phyloP scores from a whole-genome alignment of 208 protist genomes.

The Naegleria lovaniensis region DNA sequence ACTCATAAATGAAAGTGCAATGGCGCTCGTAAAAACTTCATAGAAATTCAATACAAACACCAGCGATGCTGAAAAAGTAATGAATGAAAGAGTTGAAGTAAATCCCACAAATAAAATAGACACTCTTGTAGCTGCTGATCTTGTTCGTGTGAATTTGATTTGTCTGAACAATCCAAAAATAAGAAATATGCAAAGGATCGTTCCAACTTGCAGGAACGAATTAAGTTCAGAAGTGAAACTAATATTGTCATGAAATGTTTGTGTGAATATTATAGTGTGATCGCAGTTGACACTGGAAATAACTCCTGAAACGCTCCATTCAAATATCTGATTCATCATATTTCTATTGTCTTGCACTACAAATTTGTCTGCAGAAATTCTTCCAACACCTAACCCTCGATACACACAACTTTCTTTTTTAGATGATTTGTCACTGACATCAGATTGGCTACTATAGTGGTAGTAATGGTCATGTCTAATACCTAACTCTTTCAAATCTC shows the following conservation, averaged over 20 bases:
- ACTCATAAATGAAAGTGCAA: slow-evolving; percentile 50
- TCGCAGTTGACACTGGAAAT: background rate
- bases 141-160: slow-evolving; percentile 7
- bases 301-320: background rate
- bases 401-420: background rate
- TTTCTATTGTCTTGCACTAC: background rate
- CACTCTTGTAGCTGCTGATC: background rate
- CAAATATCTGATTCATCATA: background rate
- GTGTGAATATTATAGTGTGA: background rate
- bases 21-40: slow-evolving; percentile 51
- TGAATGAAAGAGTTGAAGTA: background rate
- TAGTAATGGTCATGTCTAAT: background rate
- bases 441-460: background rate
- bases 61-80: background rate
- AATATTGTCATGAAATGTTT: background rate
- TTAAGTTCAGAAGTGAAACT: no score
- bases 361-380: background rate
- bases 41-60: slow-evolving; percentile 32
- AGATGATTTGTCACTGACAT: background rate
- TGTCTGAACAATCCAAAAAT: background rate
- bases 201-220: background rate
- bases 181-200: background rate
- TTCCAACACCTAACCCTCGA: background rate
- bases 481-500: background rate
- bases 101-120: background rate